Evolutionary conservation across 331 rosid species (phyloP), one percentile per base, ranked within the genome.

Genomic region (Prunus yedoensis): DNA sequence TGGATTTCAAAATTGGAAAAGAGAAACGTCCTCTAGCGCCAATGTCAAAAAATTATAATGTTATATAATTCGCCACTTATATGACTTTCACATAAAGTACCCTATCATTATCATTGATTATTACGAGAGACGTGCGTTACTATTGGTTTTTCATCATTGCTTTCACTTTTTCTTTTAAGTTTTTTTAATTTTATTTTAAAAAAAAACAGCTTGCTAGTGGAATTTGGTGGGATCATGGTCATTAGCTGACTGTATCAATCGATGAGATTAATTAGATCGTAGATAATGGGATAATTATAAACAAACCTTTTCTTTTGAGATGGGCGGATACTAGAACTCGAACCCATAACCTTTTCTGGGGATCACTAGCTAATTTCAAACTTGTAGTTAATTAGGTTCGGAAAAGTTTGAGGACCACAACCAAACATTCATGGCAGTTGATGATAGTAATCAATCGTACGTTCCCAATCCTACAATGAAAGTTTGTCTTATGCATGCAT

Each of bases 31-130:
- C 64, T 64, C 67, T 83, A 43, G 66, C 77, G 78, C 75, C 74
- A 60, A 62, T 74, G 77, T 82, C 82, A 64, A 83, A 62, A 75
- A 77, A 43, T 9, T 53, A 65, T 70, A 51, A 71, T 76, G 56
- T 57, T 20, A 57, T 65, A 70, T 65, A 72, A 80, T 80, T 80
- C 83, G 74, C 87, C 82, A 62, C 69, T 82, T 13, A 61, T 47
- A 73, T 77, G 83, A 88, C 86, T 88, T 90, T 86, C 80, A 79
- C 68, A 87, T 88, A 88, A 71, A 84, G 28, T 74, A 52, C 68
- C 76, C 27, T 68, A 84, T 85, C 88, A 77, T 75, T 65, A 13
- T 74, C 78, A 62, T 61, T 64, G 58, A 46, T 81, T 70, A 74
- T 82, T 68, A 52, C 57, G 74, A 83, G 77, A 81, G 84, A 87